Base-by-base conservation (phyloP, 805 yeast species). In the Pichia eremophila region DNA sequence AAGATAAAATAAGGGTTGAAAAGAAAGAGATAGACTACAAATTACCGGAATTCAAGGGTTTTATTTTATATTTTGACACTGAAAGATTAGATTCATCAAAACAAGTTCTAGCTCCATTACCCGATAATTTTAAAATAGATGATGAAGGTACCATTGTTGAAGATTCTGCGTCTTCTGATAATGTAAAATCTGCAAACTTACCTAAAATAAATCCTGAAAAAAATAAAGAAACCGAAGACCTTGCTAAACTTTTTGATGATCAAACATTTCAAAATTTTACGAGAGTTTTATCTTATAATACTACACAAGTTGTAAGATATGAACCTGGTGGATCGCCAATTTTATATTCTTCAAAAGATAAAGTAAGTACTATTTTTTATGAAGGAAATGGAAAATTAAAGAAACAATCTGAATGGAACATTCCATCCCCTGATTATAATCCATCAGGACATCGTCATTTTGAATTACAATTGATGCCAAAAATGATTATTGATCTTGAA, bases 391-490 rank as follows among this genome's bases (percentile, higher is more conserved):
- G 58, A 28, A 51, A 57, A 39, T 46, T 58, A 18, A 55, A 60
- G 32, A 53, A 60, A 3, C 29, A 41, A 35, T 11, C 22, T 5
- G 44, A 56, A 40, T 52, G 58, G 36, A 48, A 64, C 11, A 66
- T 85, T 10, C 88, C 95, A 11, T 64, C 57, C 0, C 85, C 86
- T 4, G 74, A 75, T 2, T 79, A 68, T 54, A 77, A 83, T 50
- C 86, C 87, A 8, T 65, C 80, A 34, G 72, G 82, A 18, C 39
- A 51, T 14, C 73, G 91, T 54, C 75, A 74, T 32, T 85, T 88
- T 59, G 99, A 93, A 64, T 67, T 91, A 49, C 99, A 93, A 62
- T 64, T 93, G 46, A 91, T 91, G 97, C 99, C 99, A 2, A 87
- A 87, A 61, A 78, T 89, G 46, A 91, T 93, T 46, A 71, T 86